Base-by-base conservation (phyloP, 2,329 filamentous ascomycete species). In the Davidsoniella virescens region DNA sequence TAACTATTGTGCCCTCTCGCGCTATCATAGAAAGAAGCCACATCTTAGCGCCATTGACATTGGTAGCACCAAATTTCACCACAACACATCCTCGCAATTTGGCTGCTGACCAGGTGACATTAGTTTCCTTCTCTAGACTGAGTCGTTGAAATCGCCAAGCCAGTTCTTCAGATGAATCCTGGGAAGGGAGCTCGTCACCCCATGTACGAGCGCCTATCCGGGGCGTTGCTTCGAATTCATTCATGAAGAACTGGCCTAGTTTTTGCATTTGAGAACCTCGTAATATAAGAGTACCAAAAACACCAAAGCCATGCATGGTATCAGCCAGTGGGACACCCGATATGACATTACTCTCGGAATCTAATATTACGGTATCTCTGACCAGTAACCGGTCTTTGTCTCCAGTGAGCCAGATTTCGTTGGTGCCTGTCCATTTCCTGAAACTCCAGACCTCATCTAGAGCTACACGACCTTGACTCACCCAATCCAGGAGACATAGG, bases 361-460 rank as follows among this genome's bases (percentile, higher is more conserved):
- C 77, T 4, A 98, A 69, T 9, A 88, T 75, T 43, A 96, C 71
- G 7, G 85, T 82, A 63, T 98, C 92, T 54, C 90, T 74, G n/a
- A 96, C 71, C 1, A 96, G 68, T 14, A 96, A 71, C 54, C 80
- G 46, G 17, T 59, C 55, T 1, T 58, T 57, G 54, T 60, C 54
- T 2, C 62, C 58, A 1, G 59, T 54, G 39, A 67, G 61, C 79
- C 83, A 90, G n/a, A 96, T 73, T 65, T 98, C 92, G 61, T 95
- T 96, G 56, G 84, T 75, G 8, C 87, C 87, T 52, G 71, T 76
- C 78, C 92, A 96, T 55, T 73, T 74, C 51, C 73, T 68, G 54
- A 95, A 80, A 57, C 80, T 81, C 92, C 92, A 98, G 55, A 86
- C 74, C 65, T 98, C 92, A 20, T 87, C 88, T 44, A 84, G 76